Base-by-base conservation (phyloP, 2,329 filamentous ascomycete species). In the Penicillium sp. region DNA sequence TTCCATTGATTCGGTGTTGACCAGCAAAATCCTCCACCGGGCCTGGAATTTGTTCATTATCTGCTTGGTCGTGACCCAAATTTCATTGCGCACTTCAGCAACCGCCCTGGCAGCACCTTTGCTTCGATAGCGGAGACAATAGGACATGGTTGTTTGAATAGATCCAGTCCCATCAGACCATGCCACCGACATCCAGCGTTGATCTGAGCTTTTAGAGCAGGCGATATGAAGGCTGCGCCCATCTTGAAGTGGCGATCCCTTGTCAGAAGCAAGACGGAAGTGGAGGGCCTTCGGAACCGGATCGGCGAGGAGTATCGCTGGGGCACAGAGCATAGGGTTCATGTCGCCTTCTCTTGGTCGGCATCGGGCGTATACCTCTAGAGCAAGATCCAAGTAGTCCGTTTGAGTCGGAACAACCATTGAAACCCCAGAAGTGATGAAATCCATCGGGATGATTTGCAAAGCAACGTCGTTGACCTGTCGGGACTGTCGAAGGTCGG, bases 111-210 rank as follows among this genome's bases (percentile, higher is more conserved):
- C 48, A 11, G 60, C 50, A 38, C 51, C 58, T 20, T 61, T 62
- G 16, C 61, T 49, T 59, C 67, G 52, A 66, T 69, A 58, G 56
- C 72, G 61, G 57, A 81, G 61, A 49, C 77, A 77, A 55, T 81
- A 82, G 0, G 78, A 76, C 48, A 76, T 72, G 1, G 66, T 75
- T 16, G 74, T 69, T 50, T 80, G 76, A 32, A 78, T 72, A 31
- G 70, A 72, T 7, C 80, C 80, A 22, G 69, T 73, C 48, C 71
- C 77, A 62, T 84, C 79, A 1, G 76, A 77, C 80, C 80, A 84
- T 1, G 77, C 76, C 3, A 75, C 79, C 6, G 74, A 78, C 20
- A 82, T 57, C 81, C 81, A 84, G 16, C 73, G 68, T 23, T 75
- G 71, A 53, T 82, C 77, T 7, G 71, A 56, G 51, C 78, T 82